Evolutionary conservation across 164 flowering plant genomes (phyloP).

Genomic region (Tinospora cordifolia): DNA sequence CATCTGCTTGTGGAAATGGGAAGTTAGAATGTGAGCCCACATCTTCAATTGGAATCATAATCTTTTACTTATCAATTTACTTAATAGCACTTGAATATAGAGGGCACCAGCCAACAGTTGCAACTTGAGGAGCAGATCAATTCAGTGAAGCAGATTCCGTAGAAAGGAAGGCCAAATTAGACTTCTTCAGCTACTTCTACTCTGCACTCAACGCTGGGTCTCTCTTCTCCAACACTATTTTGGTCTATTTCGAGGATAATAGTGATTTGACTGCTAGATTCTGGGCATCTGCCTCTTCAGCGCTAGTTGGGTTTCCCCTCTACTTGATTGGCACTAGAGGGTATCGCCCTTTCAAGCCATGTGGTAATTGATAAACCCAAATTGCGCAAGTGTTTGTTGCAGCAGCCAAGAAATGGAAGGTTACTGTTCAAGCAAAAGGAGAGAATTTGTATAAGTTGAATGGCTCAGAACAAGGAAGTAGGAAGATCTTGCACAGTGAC

Average conservation of each 20-base stretch:
- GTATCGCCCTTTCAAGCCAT: constrained; percentile 25
- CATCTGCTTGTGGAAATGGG: constrained; percentile 57
- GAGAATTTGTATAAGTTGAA: background rate
- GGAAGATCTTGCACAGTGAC: background rate
- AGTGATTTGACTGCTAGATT: background rate
- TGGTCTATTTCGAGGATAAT: background rate
- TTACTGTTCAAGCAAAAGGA: background rate
- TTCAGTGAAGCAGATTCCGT: constrained; percentile 20
- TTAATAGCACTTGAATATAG: constrained; percentile 9
- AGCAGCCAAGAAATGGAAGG: constrained; percentile 3
- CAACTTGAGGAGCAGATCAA: constrained; percentile 52
- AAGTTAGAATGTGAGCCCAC: constrained; percentile 29
- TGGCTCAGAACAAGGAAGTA: background rate
- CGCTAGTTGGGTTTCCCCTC: background rate
- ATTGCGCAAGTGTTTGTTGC: constrained; percentile 48
- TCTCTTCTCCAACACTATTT: constrained; percentile 53
- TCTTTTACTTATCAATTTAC: constrained; percentile 10
- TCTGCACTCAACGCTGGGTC: background rate
- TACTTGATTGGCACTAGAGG: background rate
- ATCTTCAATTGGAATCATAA: background rate
- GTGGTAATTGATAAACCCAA: constrained; percentile 51
- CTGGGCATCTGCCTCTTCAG: background rate
- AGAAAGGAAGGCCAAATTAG: background rate
- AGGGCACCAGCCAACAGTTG: constrained; percentile 4
- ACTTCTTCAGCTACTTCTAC: constrained; percentile 11